phyloP scores from a whole-genome alignment of 768 basidiomycete species.

The Dendrothele bispora region DNA sequence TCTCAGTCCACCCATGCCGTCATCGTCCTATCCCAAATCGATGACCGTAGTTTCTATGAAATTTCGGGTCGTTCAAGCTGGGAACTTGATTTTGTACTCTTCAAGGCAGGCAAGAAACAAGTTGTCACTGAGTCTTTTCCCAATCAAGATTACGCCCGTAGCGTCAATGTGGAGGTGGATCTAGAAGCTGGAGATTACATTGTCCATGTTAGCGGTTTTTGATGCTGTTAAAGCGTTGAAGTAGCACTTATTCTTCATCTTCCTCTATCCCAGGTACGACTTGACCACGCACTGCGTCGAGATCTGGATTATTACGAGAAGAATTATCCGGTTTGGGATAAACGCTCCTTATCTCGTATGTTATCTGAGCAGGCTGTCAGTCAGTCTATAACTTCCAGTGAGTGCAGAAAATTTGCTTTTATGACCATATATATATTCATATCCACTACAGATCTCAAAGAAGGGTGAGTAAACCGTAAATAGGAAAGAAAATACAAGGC shows the following conservation, averaged over 20 bases:
- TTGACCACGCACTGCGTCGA: too few species aligned
- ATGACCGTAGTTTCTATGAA: constrained; percentile 44
- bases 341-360: constrained; percentile 22
- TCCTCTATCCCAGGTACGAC: too few species aligned
- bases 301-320: constrained; percentile 30
- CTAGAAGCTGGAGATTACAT: constrained; percentile 43
- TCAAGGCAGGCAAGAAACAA: constrained; percentile 39
- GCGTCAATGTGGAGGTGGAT: constrained; percentile 39
- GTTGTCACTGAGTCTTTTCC: constrained; percentile 32
- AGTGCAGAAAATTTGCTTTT: too few species aligned
- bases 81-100: constrained; percentile 49
- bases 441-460: constrained; percentile 14
- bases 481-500: too few species aligned
- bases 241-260: too few species aligned
- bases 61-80: constrained; percentile 35
- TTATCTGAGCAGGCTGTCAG: constrained; percentile 17
- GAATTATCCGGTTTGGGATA: constrained; percentile 25
- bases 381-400: constrained; percentile 20
- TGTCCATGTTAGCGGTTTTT: constrained; percentile 39
- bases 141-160: constrained; percentile 29
- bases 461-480: constrained; percentile 11
- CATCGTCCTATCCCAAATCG: constrained; percentile 47
- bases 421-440: too few species aligned
- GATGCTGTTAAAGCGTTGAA: too few species aligned
- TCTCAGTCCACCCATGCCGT: constrained; percentile 35